Evolutionary conservation across 306 rosid species (phyloP), one percentile per base, ranked within the genome.

Genomic region (Prunus fruticosa): DNA sequence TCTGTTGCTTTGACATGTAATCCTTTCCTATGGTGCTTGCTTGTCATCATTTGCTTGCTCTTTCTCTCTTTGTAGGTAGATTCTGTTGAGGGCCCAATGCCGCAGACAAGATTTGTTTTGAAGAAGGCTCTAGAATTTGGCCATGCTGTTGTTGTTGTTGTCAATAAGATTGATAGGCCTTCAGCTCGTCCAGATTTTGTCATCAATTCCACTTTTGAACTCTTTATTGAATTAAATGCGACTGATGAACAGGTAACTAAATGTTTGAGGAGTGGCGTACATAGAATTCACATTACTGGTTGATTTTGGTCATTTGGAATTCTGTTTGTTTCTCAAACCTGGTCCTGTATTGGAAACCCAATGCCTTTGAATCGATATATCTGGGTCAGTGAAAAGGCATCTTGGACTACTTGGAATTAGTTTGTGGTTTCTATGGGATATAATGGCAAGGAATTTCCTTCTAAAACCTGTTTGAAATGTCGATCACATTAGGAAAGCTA

Each of bases 61-160:
- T 79, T 67, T 84, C 78, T 68, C 69, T 73, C 58, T 77, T 79
- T 85, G 71, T 83, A 92, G 99, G 99, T 95, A 64, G 99, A 95
- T 83, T 95, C 99, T 73, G 99, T 95, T 73, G 97, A 95, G 84
- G 99, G 99, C 67, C 99, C 99, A 64, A 95, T 95, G 99, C 99
- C 99, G 32, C 99, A 95, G 81, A 95, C 99, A 54, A 95, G 99
- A 84, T 95, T 95, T 86, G 99, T 95, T 78, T 85, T 95, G 86
- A 95, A 95, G 91, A 95, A 95, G 83, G 99, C 99, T 73, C 88
- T 95, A 61, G 99, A 90, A 81, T 95, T 92, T 74, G 99, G 99
- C 25, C 99, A 89, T 82, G 89, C 99, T 10, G 99, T 95, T 67
- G 92, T 95, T n/a, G 99, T 95, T 70, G 99, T 95, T 66, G 97